Evolutionary conservation across 306 rosid genomes (phyloP).

Genomic region (Crataegus laevigata): DNA sequence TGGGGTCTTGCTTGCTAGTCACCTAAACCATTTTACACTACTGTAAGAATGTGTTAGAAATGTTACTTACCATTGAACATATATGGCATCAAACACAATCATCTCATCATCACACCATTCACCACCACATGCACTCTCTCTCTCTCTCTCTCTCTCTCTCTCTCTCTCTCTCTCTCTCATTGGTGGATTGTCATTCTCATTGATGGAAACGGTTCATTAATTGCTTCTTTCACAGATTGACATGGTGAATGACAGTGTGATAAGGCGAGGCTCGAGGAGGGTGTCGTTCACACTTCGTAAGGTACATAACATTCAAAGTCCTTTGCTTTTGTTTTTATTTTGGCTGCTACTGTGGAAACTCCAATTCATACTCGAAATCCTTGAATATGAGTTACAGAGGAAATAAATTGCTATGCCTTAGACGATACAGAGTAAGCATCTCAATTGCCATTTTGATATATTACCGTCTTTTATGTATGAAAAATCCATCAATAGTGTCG

Average conservation of each 20-base stretch:
- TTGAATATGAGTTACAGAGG: not conserved
- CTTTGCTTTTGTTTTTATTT: not conserved
- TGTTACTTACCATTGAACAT: not conserved
- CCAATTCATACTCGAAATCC: not conserved
- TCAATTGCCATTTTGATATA: not conserved
- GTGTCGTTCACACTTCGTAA: conserved; percentile 80
- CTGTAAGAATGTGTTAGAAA: not conserved
- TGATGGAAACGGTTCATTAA: conserved; percentile 3
- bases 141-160: not conserved
- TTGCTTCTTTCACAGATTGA: conserved; percentile 47
- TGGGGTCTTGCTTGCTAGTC: not conserved
- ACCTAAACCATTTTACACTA: not conserved
- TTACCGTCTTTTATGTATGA: not conserved
- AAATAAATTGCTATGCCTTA: not conserved
- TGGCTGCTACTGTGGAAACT: not conserved
- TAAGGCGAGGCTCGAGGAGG: conserved; percentile 72
- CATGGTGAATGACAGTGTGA: conserved; percentile 46
- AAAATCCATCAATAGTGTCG: not conserved
- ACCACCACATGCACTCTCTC: not conserved
- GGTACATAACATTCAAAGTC: conserved; percentile 36
- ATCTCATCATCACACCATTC: not conserved
- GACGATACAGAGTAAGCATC: not conserved
- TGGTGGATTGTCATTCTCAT: not conserved
- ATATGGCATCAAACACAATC: not conserved
- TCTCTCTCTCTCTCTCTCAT: not conserved